Evolutionary conservation across 257 asterid species (phyloP), one percentile per base, ranked within the genome.

Genomic region (Solanum appendiculatum): DNA sequence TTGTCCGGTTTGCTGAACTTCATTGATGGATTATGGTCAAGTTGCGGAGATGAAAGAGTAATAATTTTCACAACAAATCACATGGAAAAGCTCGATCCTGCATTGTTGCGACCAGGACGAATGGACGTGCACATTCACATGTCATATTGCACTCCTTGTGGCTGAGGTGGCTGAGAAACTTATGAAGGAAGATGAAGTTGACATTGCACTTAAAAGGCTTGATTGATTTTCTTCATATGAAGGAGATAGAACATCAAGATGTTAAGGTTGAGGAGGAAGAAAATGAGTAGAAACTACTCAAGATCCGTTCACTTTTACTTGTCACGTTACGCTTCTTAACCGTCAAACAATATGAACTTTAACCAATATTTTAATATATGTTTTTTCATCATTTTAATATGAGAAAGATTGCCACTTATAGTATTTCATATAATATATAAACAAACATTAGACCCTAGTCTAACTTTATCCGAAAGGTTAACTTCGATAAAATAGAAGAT

Each of bases 81-180:
- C 90, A 40, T 89, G 0, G 96, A 94, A 21, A 92, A 92, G 87
- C 91, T 94, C 3, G 98, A 94, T 74, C 93, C 95, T 6, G 96
- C 98, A 0, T 64, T 94, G 48, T 82, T 94, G 23, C 92, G 97
- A 5, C 94, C 98, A 0, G 97, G 98, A 4, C 90, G 97, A 1
- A 93, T 94, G 98, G 98, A 95, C 81, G 89, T 93, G 83, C 98
- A 93, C 87, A 88, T 95, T 27, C 89, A 92, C 88, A 88, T 95
- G 94, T 92, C 98, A 0, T 92, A 94, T 73, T 92, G 95, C 88
- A 92, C 92, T 0, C 92, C 94, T 18, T 36, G 66, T 56, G 98
- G 96, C 98, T 11, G 96, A 94, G 88, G 94, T 94, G 34, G 98
- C 97, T 0, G 98, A 94, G 93, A 94, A 92, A 80, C 91, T 95